Base-by-base conservation (phyloP, 2,329 filamentous ascomycete genomes). In the Ceratocystiopsis sp. region DNA sequence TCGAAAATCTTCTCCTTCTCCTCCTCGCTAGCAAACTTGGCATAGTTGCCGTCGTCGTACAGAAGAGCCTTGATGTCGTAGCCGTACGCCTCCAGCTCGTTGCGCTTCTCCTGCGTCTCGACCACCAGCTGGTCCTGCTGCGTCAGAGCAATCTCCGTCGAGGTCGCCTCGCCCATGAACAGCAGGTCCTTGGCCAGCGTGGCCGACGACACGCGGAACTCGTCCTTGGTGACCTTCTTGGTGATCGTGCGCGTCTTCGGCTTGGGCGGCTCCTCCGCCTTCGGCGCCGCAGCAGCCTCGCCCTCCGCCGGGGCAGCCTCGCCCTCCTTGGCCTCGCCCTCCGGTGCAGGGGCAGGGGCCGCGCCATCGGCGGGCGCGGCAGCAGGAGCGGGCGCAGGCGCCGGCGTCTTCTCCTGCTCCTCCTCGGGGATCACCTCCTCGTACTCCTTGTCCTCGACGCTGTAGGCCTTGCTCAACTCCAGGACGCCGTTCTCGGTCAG, bases 51-150 rank as follows among this genome's bases (percentile, higher is more conserved):
- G 33, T 45, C 40, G 43, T 42, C 34, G 32, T 41, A 38, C 17
- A 44, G 34, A 77, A 95, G 95, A 66, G 85, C 85, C 54, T 89
- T 83, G 59, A 94, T 74, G 57, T 96, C 87, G 66, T 98, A 98
- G 65, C 96, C 95, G 66, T 81, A 93, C 19, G 84, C 79, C 72
- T 98, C 91, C 43, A 98, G 83, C 67, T 96, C 89, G 69, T 98
- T 98, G 84, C 96, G 98, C 78, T 93, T 93, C 70, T 96, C 86
- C 61, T 96, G 91, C 35, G 91, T 98, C 62, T 96, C 91, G 54
- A 84, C 84, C 45, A 98, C 87, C 46, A 96, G 80, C 75, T 96
- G 98, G 68, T 98, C 91, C 64, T 95, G 86, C 77, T 93, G 89
- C 54, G 86, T 77, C 91, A 98, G 96, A 54, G 78, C 61, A 52